Evolutionary conservation across 495 filamentous ascomycete species (phyloP).

Genomic region (Geoglossum glabrum): DNA sequence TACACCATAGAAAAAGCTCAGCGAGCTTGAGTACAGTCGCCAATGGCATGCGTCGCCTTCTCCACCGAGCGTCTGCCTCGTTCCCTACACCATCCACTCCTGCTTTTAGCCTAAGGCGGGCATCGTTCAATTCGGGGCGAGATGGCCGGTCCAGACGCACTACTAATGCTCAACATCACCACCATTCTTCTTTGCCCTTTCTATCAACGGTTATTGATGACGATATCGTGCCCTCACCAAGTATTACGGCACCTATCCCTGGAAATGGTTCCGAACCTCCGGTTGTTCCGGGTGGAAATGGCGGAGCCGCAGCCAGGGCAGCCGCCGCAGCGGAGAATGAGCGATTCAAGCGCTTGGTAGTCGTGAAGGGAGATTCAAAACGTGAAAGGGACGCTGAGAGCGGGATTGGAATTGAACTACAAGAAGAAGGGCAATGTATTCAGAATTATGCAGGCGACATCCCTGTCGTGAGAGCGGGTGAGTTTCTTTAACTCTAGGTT

Average conservation of each 20-base stretch:
- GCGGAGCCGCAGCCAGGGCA: conserved; percentile 51
- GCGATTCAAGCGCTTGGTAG: conserved; percentile 20
- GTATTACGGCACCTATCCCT: not conserved
- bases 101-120: not conserved
- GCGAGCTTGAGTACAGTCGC: not conserved
- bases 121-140: not conserved
- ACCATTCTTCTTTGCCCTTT: not conserved
- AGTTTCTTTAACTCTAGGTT: conserved; percentile 5
- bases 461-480: conserved; percentile 21
- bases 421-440: conserved; percentile 23
- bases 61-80: not conserved
- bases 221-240: not conserved
- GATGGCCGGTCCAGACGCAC: not conserved
- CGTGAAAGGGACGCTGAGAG: conserved; percentile 42
- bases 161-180: not conserved
- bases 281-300: conserved; percentile 8
- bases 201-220: not conserved
- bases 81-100: not conserved
- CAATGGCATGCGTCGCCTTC: not conserved
- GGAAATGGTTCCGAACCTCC: conserved; percentile 2
- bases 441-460: conserved; percentile 22
- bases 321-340: conserved; percentile 52
- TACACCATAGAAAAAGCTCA: conserved; percentile 1
- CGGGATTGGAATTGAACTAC: conserved; percentile 60
- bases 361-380: conserved; percentile 13